Conservation (phyloP, 1,139 yeast species). For the Debaryomyces coudertii region DNA sequence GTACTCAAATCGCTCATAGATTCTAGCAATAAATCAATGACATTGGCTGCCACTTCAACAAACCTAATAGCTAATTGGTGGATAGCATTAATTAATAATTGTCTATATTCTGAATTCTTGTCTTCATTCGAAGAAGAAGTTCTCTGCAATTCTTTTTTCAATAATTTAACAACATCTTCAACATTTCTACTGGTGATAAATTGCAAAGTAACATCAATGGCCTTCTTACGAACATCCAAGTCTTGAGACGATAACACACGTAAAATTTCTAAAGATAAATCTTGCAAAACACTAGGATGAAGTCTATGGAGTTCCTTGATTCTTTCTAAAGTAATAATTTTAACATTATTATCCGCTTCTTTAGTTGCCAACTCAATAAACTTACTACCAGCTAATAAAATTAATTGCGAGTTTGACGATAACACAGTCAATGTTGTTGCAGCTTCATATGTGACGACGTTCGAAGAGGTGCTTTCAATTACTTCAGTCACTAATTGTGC, state of each 20-base stretch:
- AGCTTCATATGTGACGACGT: slow-evolving; percentile 89
- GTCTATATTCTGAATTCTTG: slow-evolving; percentile 83
- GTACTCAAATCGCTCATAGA: slow-evolving; percentile 84
- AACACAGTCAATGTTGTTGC: slow-evolving; percentile 81
- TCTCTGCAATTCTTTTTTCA: slow-evolving; percentile 87
- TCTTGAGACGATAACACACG: slow-evolving; percentile 87
- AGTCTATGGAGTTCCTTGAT: slow-evolving; percentile 61
- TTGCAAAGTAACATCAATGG: slow-evolving; percentile 77
- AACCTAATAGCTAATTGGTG: slow-evolving; percentile 88
- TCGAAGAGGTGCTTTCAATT: slow-evolving; percentile 66
- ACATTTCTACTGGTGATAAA: slow-evolving; percentile 87
- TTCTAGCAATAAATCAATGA: slow-evolving; percentile 85
- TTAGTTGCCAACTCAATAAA: slow-evolving; percentile 87
- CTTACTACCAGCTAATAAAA: slow-evolving; percentile 77
- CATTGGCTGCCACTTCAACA: slow-evolving; percentile 89
- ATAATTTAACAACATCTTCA: slow-evolving; percentile 87
- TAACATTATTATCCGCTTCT: slow-evolving; percentile 92
- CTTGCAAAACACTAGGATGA: slow-evolving; percentile 85
- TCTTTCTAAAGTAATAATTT: slow-evolving; percentile 80
- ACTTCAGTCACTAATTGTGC: slow-evolving; percentile 72
- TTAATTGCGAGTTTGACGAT: slow-evolving; percentile 67
- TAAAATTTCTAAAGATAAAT: slow-evolving; percentile 81
- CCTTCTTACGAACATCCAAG: slow-evolving; percentile 86
- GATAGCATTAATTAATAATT: slow-evolving; percentile 82
- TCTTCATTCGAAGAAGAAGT: slow-evolving; percentile 72